Evolutionary conservation across 2,329 filamentous ascomycete genomes (phyloP), one percentile per base, ranked within the genome.

Genomic region (Alternaria consortialis): DNA sequence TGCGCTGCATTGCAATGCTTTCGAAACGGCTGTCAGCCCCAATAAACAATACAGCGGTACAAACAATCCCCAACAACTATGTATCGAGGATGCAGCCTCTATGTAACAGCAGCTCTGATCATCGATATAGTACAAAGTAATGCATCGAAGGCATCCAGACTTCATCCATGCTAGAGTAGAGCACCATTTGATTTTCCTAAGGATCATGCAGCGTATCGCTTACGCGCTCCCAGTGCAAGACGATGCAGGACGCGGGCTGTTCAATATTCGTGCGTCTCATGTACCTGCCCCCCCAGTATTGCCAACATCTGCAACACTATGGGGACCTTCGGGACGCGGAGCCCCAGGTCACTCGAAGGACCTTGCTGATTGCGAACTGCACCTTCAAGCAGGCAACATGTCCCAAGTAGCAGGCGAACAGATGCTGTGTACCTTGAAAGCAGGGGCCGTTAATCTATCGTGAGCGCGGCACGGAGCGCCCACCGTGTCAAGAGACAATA

Each of bases 361-460:
- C 62, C 36, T 56, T 53, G 59, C 54, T 42, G 56, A 65, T 57
- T 60, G 62, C 63, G 56, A 54, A 60, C 32, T 56, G 53, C 40
- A 58, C 48, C 40, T 46, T 25, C 2, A 34, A 53, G 53, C 62
- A 58, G 56, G 53, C 58, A 67, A 63, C 54, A 32, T 53, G 40
- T 42, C 37, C 43, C 54, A 55, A 65, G 64, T 56, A 61, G 46
- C 62, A 44, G 58, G 34, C 52, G 47, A 51, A 36, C 39, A 53
- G 51, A 70, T 32, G 70, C 67, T 52, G 67, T 71, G 70, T 65
- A 57, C 71, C 69, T 50, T 48, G 27, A 56, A 36, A 53, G 58
- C 64, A 70, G 34, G 34, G 40, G 37, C 32, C 23, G 20, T 39
- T 47, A 58, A 71, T 71, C 66, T 70, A 69, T 71, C 67, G 61